Conservation (phyloP, 495 filamentous ascomycete genomes). For the Pseudomonodictys pantanalensis region DNA sequence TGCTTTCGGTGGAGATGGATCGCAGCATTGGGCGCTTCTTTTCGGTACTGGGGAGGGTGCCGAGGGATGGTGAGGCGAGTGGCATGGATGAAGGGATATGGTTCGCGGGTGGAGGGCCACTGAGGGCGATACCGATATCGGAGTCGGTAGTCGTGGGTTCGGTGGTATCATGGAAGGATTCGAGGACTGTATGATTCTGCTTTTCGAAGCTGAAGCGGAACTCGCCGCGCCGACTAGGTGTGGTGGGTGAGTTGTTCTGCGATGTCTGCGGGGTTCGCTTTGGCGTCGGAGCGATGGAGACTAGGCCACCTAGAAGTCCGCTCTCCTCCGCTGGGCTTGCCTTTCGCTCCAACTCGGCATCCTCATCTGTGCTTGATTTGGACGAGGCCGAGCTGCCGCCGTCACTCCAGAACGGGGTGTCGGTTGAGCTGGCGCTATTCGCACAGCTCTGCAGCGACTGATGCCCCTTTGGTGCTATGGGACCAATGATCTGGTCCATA, state of each 20-base stretch:
- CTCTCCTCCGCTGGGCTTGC: neutral
- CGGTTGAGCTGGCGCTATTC: constrained; percentile 3
- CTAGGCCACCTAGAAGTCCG: constrained; percentile 12
- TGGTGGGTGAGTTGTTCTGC: neutral
- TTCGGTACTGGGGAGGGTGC: too few relatives aligned
- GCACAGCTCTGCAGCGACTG: neutral
- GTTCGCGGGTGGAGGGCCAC: neutral
- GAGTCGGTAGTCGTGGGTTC: neutral
- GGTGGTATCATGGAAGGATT: neutral
- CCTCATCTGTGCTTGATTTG: constrained; percentile 1
- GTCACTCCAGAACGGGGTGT: constrained; percentile 19
- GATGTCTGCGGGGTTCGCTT: neutral
- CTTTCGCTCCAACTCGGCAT: neutral
- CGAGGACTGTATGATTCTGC: neutral
- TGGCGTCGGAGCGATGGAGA: neutral
- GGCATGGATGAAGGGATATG: too few relatives aligned
- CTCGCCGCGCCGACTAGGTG: constrained; percentile 8
- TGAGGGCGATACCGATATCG: neutral
- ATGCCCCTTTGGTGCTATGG: neutral
- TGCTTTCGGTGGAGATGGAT: too few relatives aligned
- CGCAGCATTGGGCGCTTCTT: too few relatives aligned
- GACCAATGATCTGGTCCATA: constrained; percentile 8
- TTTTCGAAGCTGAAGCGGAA: constrained; percentile 23
- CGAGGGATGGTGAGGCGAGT: too few relatives aligned
- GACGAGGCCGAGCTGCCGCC: constrained; percentile 14